phyloP scores from a whole-genome alignment of 2,329 filamentous ascomycete genomes.

The Mycosphaerella sp. region DNA sequence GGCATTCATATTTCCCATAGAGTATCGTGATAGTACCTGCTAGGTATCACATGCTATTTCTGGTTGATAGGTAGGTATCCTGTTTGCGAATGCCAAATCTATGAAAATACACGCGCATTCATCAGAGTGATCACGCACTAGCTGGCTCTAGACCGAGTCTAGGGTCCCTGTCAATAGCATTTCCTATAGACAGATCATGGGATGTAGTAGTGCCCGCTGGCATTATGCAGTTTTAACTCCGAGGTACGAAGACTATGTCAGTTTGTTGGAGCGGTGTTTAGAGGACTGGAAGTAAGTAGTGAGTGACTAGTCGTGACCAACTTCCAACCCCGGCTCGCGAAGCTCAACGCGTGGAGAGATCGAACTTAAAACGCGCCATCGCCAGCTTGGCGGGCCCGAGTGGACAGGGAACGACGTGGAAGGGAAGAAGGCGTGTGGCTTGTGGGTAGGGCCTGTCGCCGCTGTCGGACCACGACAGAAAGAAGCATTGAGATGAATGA shows the following conservation, averaged over 20 bases:
- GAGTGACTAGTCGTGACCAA: constrained; percentile 12
- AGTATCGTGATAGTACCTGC: no score
- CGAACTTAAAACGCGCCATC: constrained; percentile 6
- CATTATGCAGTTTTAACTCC: no score
- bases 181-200: no score
- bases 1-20: no score
- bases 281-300: no score
- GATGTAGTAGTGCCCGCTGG: no score
- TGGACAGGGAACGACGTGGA: not conserved
- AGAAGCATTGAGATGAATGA: not conserved
- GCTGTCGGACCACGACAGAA: not conserved
- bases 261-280: no score
- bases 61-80: not conserved
- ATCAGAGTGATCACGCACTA: no score
- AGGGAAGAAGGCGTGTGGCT: constrained; percentile 8
- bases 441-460: not conserved
- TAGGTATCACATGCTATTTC: not conserved
- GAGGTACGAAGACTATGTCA: no score
- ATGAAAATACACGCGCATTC: no score
- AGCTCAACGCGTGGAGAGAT: constrained; percentile 14
- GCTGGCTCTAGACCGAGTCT: no score
- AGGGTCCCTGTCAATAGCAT: no score
- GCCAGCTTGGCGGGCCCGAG: constrained; percentile 3
- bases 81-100: not conserved
- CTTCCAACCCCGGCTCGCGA: constrained; percentile 7